Conservation (phyloP, 169 alveolate genomes). For the Amoebophrya sp. region DNA sequence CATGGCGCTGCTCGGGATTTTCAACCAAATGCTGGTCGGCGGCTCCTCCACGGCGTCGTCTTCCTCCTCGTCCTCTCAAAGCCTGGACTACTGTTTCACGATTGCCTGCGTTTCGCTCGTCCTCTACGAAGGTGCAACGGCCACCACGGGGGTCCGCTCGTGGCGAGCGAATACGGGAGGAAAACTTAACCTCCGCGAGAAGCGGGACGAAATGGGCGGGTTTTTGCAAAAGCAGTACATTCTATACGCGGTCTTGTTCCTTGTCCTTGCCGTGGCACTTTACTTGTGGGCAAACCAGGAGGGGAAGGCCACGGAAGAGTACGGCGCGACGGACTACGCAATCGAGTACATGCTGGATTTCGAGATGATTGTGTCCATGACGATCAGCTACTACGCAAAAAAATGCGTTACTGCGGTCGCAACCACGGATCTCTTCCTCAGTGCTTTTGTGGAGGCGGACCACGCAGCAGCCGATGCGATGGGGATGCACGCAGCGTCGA, state of each 20-base stretch:
- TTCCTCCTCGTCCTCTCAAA: neutral
- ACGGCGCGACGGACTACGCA: constrained; percentile 11
- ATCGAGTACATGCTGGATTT: neutral
- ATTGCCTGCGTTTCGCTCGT: neutral
- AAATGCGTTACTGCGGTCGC: constrained; percentile 19
- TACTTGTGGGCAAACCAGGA: neutral
- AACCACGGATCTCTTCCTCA: neutral
- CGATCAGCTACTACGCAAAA: neutral
- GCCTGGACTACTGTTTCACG: neutral
- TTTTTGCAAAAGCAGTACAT: neutral
- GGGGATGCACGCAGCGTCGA: too few relatives aligned
- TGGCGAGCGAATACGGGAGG: neutral
- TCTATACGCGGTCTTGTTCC: neutral
- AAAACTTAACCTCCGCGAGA: neutral
- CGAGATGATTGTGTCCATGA: neutral
- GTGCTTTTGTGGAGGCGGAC: neutral
- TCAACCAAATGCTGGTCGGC: neutral
- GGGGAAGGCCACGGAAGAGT: neutral
- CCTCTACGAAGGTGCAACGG: neutral
- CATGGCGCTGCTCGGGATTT: neutral
- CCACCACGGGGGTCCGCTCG: neutral
- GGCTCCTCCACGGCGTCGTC: neutral
- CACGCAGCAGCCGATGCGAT: too few relatives aligned
- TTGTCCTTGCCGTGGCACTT: neutral
- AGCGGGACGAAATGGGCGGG: neutral